A percentile compares a stretch with the other conserved stretches of the same genome.
phyloP scores from a whole-genome alignment of 805 yeast species.

The Wickerhamiella brachini region DNA sequence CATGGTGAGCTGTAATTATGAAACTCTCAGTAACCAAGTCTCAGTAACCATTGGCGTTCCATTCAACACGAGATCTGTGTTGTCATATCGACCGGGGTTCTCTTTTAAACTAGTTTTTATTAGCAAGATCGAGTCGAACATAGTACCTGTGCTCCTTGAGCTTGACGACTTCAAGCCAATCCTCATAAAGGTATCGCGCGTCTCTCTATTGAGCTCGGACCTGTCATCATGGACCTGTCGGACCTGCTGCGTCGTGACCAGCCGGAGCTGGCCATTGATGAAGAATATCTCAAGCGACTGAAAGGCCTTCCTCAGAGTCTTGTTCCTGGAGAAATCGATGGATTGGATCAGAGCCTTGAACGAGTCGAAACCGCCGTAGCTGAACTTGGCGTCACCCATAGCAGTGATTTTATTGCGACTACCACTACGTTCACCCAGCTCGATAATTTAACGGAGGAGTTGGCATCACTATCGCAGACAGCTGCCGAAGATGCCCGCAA shows the following conservation, averaged over 20 bases:
- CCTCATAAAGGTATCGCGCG: too few species aligned
- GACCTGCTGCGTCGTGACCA: conserved; percentile 1
- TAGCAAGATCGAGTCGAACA: too few species aligned
- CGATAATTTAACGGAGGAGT: conserved; percentile 3
- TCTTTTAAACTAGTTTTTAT: too few species aligned
- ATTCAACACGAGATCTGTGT: too few species aligned
- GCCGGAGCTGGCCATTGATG: conserved; percentile 6
- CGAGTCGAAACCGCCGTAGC: conserved; percentile 2
- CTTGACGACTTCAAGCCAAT: too few species aligned
- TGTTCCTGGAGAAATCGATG: conserved; percentile 9
- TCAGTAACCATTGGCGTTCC: too few species aligned
- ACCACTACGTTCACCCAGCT: conserved; percentile 8
- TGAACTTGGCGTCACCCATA: conserved; percentile 9
- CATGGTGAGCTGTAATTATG: too few species aligned
- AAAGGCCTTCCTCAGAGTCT: conserved; percentile 11
- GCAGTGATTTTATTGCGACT: conserved; percentile 9
- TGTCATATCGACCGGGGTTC: too few species aligned
- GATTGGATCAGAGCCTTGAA: conserved; percentile 4
- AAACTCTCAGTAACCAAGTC: too few species aligned
- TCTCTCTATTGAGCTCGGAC: too few species aligned
- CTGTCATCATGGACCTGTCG: conserved; percentile 1
- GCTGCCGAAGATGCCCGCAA: conserved; percentile 12
- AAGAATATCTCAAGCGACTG: conserved; percentile 11
- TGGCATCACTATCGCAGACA: conserved; percentile 4
- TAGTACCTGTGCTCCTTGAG: too few species aligned